These are phyloP conservation scores for Penicillium paxilli DNA, from an alignment of 495 filamentous ascomycete genomes.

Conservation along the genomic window DNA sequence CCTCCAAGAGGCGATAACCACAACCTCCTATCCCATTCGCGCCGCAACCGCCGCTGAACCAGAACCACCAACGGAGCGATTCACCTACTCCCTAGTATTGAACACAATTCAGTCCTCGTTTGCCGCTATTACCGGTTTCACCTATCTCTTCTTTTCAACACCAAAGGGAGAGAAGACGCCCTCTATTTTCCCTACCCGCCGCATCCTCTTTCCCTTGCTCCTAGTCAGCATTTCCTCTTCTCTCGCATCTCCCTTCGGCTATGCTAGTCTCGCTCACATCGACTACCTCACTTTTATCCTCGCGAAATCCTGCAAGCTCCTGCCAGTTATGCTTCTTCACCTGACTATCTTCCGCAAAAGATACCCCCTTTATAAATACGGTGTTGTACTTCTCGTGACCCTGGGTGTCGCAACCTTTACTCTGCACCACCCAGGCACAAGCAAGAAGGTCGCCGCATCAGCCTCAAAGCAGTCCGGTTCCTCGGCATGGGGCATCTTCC, in stretches of 20 bases:
- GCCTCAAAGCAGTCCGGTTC: conserved; percentile 51
- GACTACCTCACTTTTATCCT: conserved; percentile 99
- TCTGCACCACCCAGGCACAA: conserved; percentile 72
- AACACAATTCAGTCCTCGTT: conserved; percentile 95
- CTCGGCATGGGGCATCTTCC: conserved; percentile 72
- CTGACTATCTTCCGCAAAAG: conserved; percentile 85
- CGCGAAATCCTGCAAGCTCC: conserved; percentile 94
- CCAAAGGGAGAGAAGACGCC: conserved; percentile 55
- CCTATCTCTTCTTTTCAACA: conserved; percentile 74
- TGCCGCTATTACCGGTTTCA: conserved; percentile 74
- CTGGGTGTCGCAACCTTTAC: conserved; percentile 94
- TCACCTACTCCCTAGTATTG: conserved; percentile 90
- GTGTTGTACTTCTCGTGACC: conserved; percentile 87
- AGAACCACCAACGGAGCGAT: conserved; percentile 62
- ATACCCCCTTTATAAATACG: conserved; percentile 96
- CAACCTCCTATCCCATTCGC: conserved; percentile 68
- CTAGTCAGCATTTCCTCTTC: conserved; percentile 85
- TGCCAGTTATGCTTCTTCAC: conserved; percentile 96
- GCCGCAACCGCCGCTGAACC: conserved; percentile 43
- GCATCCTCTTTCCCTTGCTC: conserved; percentile 74
- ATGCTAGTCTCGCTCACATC: conserved; percentile 88
- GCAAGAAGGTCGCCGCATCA: conserved; percentile 61
- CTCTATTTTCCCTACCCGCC: conserved; percentile 69
- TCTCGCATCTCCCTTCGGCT: conserved; percentile 91
- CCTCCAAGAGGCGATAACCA: conserved; percentile 96